A percentile compares a stretch with the other conserved stretches of the same genome.
phyloP scores from a whole-genome alignment of 2,329 filamentous ascomycete species.

The Paecilomyces fulvus region DNA sequence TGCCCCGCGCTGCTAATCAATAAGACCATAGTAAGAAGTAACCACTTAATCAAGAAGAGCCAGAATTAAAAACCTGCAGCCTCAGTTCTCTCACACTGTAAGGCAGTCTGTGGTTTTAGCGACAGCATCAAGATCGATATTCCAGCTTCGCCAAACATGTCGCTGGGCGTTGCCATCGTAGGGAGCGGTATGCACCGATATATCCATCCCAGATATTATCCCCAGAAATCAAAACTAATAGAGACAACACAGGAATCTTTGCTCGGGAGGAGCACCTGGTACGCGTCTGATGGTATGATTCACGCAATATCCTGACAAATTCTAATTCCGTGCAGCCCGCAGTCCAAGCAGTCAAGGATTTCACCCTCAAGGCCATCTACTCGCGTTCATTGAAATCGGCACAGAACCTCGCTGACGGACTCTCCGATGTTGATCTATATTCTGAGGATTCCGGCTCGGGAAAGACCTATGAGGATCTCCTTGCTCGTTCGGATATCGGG shows the following conservation, averaged over 20 bases:
- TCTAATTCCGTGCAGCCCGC: conserved; percentile 35
- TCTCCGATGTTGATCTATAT: conserved; percentile 42
- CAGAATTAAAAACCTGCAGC: background rate
- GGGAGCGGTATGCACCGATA: conserved; percentile 36
- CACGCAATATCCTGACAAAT: background rate
- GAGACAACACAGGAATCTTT: conserved; percentile 41
- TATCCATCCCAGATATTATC: too few relatives aligned
- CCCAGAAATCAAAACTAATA: conserved; percentile 3
- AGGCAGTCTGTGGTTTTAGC: background rate
- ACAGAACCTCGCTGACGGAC: conserved; percentile 28
- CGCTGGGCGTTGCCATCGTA: conserved; percentile 44
- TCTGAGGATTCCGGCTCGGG: conserved; percentile 44
- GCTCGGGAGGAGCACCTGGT: conserved; percentile 49
- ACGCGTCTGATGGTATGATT: conserved; percentile 5
- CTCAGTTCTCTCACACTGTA: background rate
- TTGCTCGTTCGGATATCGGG: conserved; percentile 40
- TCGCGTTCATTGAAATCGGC: conserved; percentile 50
- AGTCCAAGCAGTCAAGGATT: conserved; percentile 35
- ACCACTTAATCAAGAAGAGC: background rate
- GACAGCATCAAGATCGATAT: background rate
- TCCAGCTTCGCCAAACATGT: conserved; percentile 13
- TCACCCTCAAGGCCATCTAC: conserved; percentile 49
- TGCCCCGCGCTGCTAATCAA: background rate
- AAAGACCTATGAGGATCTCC: conserved; percentile 38
- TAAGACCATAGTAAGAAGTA: background rate